These are phyloP conservation scores for Apophysomyces trapeziformis DNA, from an alignment of 371 early-diverging fungal genomes.

Conservation along the genomic window DNA sequence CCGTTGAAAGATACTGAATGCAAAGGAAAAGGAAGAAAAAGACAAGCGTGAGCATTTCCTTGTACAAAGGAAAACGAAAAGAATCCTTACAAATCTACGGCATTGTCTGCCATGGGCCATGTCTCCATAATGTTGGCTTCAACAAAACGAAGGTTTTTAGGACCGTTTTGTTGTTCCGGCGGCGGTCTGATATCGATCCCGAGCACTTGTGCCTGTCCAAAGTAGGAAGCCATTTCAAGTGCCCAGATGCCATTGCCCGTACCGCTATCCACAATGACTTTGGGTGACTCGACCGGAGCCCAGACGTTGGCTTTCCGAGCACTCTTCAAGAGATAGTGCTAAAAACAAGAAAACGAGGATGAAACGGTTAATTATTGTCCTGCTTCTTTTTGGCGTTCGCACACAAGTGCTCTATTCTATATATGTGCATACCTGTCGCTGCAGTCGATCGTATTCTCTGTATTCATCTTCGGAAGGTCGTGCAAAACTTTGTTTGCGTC, in stretches of 20 bases:
- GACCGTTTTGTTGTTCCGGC: slow-evolving; percentile 34
- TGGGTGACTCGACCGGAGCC: slow-evolving; percentile 39
- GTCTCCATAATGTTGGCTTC: slow-evolving; percentile 36
- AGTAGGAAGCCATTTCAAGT: slow-evolving; percentile 61
- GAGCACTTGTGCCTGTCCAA: slow-evolving; percentile 46
- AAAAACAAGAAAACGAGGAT: not conserved
- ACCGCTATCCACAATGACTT: slow-evolving; percentile 57
- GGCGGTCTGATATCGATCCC: slow-evolving; percentile 60
- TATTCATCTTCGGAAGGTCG: slow-evolving; percentile 39
- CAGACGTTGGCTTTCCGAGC: slow-evolving; percentile 46
- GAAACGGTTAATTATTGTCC: not conserved
- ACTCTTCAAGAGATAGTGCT: slow-evolving; percentile 53
- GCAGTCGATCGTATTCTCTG: slow-evolving; percentile 48
- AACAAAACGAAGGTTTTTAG: slow-evolving; percentile 38
- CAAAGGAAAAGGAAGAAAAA: not conserved
- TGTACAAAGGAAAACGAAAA: not conserved
- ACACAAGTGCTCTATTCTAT: not conserved
- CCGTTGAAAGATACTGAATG: slow-evolving; percentile 43
- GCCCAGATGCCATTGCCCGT: slow-evolving; percentile 64
- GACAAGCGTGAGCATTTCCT: not conserved
- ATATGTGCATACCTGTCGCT: slow-evolving; percentile 38
- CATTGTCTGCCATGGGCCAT: slow-evolving; percentile 41
- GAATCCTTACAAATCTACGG: slow-evolving; percentile 44
- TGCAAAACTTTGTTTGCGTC: slow-evolving; percentile 41
- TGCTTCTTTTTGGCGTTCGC: not conserved